These are phyloP conservation scores for Papilionanthe hybrid DNA, from an alignment of 116 monocot species.

Conservation along the genomic window DNA sequence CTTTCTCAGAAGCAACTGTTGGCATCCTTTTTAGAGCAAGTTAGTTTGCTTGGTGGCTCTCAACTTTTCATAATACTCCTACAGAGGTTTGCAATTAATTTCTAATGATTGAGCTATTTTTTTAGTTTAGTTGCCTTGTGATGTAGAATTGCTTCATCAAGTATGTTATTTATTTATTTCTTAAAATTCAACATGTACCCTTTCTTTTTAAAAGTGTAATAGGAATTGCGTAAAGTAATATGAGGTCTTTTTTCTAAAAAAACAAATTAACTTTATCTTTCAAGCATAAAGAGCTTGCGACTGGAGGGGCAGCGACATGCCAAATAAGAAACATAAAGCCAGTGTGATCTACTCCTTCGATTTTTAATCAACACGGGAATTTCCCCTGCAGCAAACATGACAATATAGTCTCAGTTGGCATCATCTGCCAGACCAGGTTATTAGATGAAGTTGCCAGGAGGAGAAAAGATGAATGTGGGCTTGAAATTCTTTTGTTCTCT, in stretches of 20 bases:
- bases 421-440: not conserved
- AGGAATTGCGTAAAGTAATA: not conserved
- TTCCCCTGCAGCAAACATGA: not conserved
- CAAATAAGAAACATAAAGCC: not conserved
- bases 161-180: not conserved
- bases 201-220: not conserved
- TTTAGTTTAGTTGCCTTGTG: not conserved
- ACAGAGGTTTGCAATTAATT: constrained; percentile 58
- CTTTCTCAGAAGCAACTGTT: constrained; percentile 62
- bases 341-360: not conserved
- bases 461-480: too few relatives aligned
- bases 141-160: constrained; percentile 3
- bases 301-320: not conserved
- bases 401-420: not conserved
- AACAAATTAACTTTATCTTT: not conserved
- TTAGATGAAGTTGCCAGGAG: too few relatives aligned
- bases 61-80: constrained; percentile 83
- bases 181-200: not conserved
- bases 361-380: not conserved
- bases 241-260: too few relatives aligned
- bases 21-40: constrained; percentile 79
- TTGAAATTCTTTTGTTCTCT: too few relatives aligned
- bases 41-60: constrained; percentile 79
- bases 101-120: not conserved
- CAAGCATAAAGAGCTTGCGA: not conserved